These are phyloP conservation scores for Puccinia horiana DNA, from an alignment of 1,284 basidiomycete genomes.

Conservation along the genomic window DNA sequence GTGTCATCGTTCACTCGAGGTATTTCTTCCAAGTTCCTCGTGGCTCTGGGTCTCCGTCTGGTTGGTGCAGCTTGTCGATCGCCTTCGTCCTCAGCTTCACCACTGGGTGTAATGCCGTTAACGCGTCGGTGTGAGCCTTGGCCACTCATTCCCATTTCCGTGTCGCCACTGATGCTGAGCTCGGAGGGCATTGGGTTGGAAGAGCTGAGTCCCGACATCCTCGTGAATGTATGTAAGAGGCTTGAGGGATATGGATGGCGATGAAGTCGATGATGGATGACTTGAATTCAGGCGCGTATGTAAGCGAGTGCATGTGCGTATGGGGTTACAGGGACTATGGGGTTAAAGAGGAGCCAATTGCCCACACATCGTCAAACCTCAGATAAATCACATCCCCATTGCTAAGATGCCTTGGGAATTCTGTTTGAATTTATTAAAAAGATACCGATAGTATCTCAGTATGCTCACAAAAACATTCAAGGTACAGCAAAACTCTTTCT, in stretches of 20 bases:
- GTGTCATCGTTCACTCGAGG: constrained; percentile 86
- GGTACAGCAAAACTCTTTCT: no score
- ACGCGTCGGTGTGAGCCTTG: not conserved
- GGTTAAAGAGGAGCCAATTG: no score
- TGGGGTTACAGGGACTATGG: not conserved
- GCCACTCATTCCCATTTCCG: constrained; percentile 10
- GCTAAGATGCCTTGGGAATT: no score
- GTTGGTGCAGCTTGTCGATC: not conserved
- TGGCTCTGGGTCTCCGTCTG: constrained; percentile 16
- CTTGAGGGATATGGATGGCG: not conserved
- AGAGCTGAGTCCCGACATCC: constrained; percentile 27
- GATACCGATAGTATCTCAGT: no score
- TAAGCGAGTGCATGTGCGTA: not conserved
- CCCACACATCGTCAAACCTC: no score
- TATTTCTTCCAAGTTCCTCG: constrained; percentile 62
- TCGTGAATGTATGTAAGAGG: not conserved
- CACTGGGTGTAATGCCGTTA: not conserved
- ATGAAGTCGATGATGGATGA: not conserved
- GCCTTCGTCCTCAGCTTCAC: constrained; percentile 30
- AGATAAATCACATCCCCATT: no score
- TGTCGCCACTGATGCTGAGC: not conserved
- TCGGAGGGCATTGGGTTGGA: constrained; percentile 32
- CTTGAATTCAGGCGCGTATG: not conserved
- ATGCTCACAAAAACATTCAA: no score
- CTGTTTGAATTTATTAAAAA: no score